phyloP scores from a whole-genome alignment of 1,284 basidiomycete species.

The Cerioporus squamosus region DNA sequence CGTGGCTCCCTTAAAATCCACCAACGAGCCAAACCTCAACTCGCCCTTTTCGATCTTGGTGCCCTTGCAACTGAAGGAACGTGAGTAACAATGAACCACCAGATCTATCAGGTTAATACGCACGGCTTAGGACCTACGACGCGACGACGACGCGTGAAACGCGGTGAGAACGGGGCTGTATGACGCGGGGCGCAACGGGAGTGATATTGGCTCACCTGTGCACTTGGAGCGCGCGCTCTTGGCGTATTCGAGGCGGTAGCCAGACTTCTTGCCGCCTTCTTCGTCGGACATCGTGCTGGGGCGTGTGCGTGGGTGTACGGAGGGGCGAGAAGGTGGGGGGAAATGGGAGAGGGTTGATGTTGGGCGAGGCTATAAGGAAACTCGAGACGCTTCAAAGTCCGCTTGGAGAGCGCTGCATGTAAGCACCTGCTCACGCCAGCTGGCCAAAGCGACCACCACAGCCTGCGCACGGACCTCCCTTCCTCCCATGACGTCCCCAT shows the following conservation, averaged over 20 bases:
- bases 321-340: slow-evolving; percentile 23
- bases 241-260: slow-evolving; percentile 83
- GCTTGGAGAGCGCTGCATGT: slow-evolving; percentile 35
- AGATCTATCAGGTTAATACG: slow-evolving; percentile 46
- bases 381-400: slow-evolving; percentile 37
- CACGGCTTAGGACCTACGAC: slow-evolving; percentile 80
- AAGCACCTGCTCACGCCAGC: slow-evolving; percentile 16
- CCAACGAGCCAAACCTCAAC: slow-evolving; percentile 75
- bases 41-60: slow-evolving; percentile 75
- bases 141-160: slow-evolving; percentile 33
- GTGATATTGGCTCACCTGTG: slow-evolving; percentile 63
- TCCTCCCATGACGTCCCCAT: neutral
- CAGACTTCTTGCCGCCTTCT: slow-evolving; percentile 54
- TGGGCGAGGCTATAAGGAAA: slow-evolving; percentile 32
- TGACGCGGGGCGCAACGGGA: slow-evolving; percentile 17
- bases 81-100: slow-evolving; percentile 17
- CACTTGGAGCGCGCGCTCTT: slow-evolving; percentile 73
- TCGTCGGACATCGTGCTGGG: slow-evolving; percentile 57
- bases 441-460: neutral
- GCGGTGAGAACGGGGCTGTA: slow-evolving; percentile 27
- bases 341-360: slow-evolving; percentile 23
- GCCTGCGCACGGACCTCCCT: slow-evolving; percentile 28
- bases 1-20: slow-evolving; percentile 76
- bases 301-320: slow-evolving; percentile 20
- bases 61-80: slow-evolving; percentile 42